A percentile compares a stretch with the other conserved stretches of the same genome.
Conservation (phyloP, 129 eudicot genomes). For the Artemisia argyi region DNA sequence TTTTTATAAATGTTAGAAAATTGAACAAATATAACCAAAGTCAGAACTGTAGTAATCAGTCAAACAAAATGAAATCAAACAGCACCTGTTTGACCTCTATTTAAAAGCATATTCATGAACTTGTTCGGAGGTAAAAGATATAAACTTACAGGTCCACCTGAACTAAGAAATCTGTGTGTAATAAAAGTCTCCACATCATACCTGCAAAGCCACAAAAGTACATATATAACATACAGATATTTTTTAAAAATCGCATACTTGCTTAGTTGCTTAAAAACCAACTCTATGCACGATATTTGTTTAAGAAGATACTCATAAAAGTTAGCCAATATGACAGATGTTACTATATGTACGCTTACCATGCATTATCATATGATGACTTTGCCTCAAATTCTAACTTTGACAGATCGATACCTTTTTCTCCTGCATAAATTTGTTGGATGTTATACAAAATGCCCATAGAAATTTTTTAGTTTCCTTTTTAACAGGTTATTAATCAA, state of each 20-base stretch:
- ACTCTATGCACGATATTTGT: too few species aligned
- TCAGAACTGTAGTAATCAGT: background rate
- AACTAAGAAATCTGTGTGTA: conserved; percentile 32
- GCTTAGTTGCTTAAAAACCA: too few species aligned
- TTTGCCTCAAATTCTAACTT: conserved; percentile 82
- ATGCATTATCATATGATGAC: conserved; percentile 87
- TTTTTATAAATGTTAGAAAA: too few species aligned
- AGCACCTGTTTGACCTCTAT: too few species aligned
- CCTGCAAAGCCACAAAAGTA: conserved; percentile 16
- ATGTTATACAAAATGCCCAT: background rate
- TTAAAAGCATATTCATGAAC: too few species aligned
- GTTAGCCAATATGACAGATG: too few species aligned
- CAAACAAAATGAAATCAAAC: too few species aligned
- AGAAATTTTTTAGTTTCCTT: too few species aligned
- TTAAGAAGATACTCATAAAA: too few species aligned
- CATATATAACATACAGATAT: background rate
- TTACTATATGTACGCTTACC: conserved; percentile 48
- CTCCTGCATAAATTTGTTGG: conserved; percentile 39
- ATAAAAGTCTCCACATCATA: conserved; percentile 36
- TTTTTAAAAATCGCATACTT: too few species aligned
- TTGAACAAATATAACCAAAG: background rate
- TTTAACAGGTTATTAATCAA: too few species aligned
- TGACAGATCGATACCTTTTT: conserved; percentile 45
- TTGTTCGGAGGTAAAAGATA: background rate
- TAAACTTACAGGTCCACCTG: conserved; percentile 32